Evolutionary conservation across 257 asterid species (phyloP).

Genomic region (Scutellaria baicalensis): DNA sequence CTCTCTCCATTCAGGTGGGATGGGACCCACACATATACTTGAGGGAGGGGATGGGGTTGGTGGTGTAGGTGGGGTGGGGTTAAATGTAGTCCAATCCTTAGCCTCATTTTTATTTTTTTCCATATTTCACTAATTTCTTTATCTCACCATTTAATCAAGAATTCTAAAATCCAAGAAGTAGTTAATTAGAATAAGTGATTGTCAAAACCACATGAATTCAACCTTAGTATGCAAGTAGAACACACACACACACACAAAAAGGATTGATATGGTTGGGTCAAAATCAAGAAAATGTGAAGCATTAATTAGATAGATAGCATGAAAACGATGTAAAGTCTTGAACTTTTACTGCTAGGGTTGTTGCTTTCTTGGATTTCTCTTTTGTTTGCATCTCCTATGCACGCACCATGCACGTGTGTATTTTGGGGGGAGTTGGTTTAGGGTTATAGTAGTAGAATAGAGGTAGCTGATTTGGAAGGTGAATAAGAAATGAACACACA

Average conservation of each 20-base stretch:
- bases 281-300: conserved; percentile 6
- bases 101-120: too few relatives aligned
- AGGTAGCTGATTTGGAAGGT: not conserved
- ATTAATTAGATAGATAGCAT: conserved; percentile 10
- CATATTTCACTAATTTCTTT: too few relatives aligned
- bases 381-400: not conserved
- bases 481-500: not conserved
- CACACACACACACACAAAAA: too few relatives aligned
- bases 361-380: not conserved
- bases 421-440: not conserved
- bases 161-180: too few relatives aligned
- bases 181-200: too few relatives aligned
- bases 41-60: not conserved
- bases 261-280: not conserved
- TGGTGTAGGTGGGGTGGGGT: not conserved
- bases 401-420: conserved; percentile 15
- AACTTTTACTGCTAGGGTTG: not conserved
- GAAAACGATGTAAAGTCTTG: conserved; percentile 2
- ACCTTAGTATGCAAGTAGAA: too few relatives aligned
- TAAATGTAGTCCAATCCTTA: too few relatives aligned
- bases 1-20: not conserved
- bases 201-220: too few relatives aligned
- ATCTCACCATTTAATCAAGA: too few relatives aligned
- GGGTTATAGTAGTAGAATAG: not conserved
- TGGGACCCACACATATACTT: not conserved